A percentile compares a stretch with the other conserved stretches of the same genome.
Evolutionary conservation across 2,329 filamentous ascomycete genomes (phyloP).

Genomic region (Xylaria digitata): DNA sequence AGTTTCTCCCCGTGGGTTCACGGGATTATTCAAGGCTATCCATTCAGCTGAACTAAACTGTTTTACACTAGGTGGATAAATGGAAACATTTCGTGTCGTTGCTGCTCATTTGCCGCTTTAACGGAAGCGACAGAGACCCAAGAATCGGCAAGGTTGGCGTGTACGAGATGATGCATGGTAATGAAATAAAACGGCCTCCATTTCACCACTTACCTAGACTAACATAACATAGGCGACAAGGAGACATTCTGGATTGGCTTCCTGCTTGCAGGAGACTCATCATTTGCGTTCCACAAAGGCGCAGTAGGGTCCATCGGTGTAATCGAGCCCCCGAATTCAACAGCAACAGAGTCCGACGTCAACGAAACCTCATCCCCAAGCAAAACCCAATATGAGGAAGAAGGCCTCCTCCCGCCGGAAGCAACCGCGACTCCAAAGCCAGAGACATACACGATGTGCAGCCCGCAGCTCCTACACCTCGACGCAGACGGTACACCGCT

Average conservation of each 20-base stretch:
- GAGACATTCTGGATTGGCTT: constrained; percentile 64
- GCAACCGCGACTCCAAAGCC: constrained; percentile 10
- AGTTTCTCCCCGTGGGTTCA: not conserved
- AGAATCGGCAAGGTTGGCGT: constrained; percentile 54
- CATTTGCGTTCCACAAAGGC: constrained; percentile 58
- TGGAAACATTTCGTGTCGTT: constrained; percentile 59
- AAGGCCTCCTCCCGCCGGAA: not conserved
- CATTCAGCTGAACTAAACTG: constrained; percentile 1
- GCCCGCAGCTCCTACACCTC: constrained; percentile 59
- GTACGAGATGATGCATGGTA: constrained; percentile 60
- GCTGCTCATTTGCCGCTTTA: constrained; percentile 54
- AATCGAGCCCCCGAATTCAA: constrained; percentile 36
- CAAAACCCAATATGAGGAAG: not conserved
- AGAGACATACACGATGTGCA: constrained; percentile 54
- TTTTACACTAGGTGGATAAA: constrained; percentile 51
- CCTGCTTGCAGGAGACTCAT: constrained; percentile 56
- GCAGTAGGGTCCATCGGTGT: constrained; percentile 52
- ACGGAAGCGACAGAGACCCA: constrained; percentile 58
- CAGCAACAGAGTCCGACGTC: not conserved
- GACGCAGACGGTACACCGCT: constrained; percentile 55
- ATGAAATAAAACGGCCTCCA: constrained; percentile 22
- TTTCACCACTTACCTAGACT: not conserved
- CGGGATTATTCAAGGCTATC: not conserved
- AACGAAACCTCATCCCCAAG: not conserved
- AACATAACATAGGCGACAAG: constrained; percentile 54